phyloP scores from a whole-genome alignment of 306 rosid genomes.

The Hylodesmum podocarpum region DNA sequence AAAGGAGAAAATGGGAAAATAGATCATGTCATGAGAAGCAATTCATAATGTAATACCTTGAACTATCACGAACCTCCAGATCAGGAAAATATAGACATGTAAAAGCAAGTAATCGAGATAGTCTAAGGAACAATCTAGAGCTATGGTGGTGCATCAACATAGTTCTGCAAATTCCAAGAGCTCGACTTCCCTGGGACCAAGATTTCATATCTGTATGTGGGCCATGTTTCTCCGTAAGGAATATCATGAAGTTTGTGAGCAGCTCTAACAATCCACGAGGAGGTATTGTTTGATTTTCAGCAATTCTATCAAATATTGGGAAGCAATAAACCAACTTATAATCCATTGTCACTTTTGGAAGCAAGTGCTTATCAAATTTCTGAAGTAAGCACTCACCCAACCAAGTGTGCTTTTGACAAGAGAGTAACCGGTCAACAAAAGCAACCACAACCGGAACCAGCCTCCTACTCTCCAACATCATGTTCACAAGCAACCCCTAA shows the following conservation, averaged over 20 bases:
- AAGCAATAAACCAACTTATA: slow-evolving; percentile 76
- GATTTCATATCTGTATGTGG: slow-evolving; percentile 73
- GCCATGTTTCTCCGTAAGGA: slow-evolving; percentile 88
- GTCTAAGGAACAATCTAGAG: slow-evolving; percentile 81
- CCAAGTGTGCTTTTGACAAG: slow-evolving; percentile 82
- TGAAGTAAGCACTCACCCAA: slow-evolving; percentile 91
- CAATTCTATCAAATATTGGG: slow-evolving; percentile 82
- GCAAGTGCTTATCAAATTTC: slow-evolving; percentile 82
- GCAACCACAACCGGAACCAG: slow-evolving; percentile 85
- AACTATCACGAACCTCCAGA: slow-evolving; percentile 93
- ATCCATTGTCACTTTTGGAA: slow-evolving; percentile 75
- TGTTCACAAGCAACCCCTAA: slow-evolving; percentile 78
- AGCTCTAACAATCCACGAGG: slow-evolving; percentile 73
- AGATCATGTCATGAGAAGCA: neutral
- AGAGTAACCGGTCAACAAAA: slow-evolving; percentile 74
- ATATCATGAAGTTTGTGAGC: slow-evolving; percentile 74
- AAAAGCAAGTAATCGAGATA: slow-evolving; percentile 80
- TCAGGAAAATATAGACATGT: slow-evolving; percentile 89
- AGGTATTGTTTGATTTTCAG: slow-evolving; percentile 79
- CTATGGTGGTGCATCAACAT: slow-evolving; percentile 85
- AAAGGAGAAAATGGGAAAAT: neutral
- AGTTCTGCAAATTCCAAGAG: slow-evolving; percentile 88
- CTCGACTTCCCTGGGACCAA: slow-evolving; percentile 96
- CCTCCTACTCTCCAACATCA: slow-evolving; percentile 69
- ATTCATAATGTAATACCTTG: slow-evolving; percentile 59